phyloP scores from a whole-genome alignment of 1,284 basidiomycete species.

The Vanrija sp. region DNA sequence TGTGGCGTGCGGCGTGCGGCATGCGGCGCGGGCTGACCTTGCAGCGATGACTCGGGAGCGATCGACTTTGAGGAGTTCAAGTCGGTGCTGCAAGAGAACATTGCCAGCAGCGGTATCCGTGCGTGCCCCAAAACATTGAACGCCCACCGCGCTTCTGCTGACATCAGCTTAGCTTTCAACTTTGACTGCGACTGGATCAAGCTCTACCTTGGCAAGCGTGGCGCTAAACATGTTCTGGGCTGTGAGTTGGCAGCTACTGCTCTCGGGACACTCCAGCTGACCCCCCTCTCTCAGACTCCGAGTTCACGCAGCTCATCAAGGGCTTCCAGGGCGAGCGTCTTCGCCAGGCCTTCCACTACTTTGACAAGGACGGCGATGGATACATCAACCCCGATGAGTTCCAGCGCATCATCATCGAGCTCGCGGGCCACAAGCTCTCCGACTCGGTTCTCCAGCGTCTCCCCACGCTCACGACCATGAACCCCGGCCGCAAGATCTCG shows the following conservation, averaged over 20 bases:
- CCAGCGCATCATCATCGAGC: slow-evolving; percentile 87
- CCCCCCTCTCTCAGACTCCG: slow-evolving; percentile 62
- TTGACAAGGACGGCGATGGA: slow-evolving; percentile 83
- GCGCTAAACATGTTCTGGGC: slow-evolving; percentile 82
- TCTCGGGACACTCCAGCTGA: too few relatives aligned
- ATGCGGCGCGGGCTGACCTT: slow-evolving; percentile 1
- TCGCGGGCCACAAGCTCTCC: slow-evolving; percentile 90
- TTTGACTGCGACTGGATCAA: slow-evolving; percentile 95
- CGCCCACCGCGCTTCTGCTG: neutral
- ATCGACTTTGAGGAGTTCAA: slow-evolving; percentile 93
- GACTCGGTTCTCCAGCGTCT: slow-evolving; percentile 83
- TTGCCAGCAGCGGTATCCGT: slow-evolving; percentile 62
- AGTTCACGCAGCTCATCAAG: slow-evolving; percentile 92
- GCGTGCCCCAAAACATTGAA: slow-evolving; percentile 14
- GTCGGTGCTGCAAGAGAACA: slow-evolving; percentile 75
- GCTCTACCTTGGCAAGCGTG: slow-evolving; percentile 85
- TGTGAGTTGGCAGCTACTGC: too few relatives aligned
- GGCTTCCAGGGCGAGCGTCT: slow-evolving; percentile 91
- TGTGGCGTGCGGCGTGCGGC: slow-evolving; percentile 16
- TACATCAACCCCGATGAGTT: slow-evolving; percentile 89
- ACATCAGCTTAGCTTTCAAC: slow-evolving; percentile 62
- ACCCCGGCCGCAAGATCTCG: slow-evolving; percentile 80
- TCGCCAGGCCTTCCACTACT: slow-evolving; percentile 84
- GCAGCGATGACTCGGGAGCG: slow-evolving; percentile 75
- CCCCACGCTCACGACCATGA: slow-evolving; percentile 80